Percentiles rank a stretch among this genome's conserved stretches.
phyloP scores from a whole-genome alignment of 495 filamentous ascomycete genomes.

The Penicillium bovifimosum region DNA sequence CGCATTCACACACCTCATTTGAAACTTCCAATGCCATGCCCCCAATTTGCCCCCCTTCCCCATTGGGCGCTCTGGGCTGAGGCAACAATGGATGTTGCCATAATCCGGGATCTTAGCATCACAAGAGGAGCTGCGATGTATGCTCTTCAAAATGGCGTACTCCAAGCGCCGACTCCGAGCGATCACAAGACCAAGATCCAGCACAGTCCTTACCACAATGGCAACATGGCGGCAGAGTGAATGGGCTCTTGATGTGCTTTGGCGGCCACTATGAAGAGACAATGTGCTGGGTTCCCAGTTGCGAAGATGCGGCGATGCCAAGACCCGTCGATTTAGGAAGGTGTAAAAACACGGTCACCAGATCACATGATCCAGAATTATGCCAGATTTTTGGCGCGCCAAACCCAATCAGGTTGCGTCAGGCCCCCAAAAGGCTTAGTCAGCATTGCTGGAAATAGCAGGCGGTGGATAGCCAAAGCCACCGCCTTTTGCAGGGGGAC shows the following conservation, averaged over 20 bases:
- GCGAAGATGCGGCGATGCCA: slow-evolving; percentile 2
- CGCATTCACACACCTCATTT: slow-evolving; percentile 12
- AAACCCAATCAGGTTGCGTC: too few relatives aligned
- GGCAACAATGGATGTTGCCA: slow-evolving; percentile 33
- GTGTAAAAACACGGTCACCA: slow-evolving; percentile 15
- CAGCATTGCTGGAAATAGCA: too few relatives aligned
- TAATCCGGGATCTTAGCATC: slow-evolving; percentile 35
- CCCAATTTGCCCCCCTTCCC: slow-evolving; percentile 19
- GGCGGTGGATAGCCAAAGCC: too few relatives aligned
- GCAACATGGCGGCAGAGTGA: slow-evolving; percentile 21
- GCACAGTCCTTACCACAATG: slow-evolving; percentile 29
- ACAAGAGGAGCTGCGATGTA: slow-evolving; percentile 35
- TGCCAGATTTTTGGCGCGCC: too few relatives aligned
- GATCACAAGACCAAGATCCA: background rate
- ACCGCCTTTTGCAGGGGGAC: too few relatives aligned
- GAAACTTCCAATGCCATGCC: slow-evolving; percentile 14
- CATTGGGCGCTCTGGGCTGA: slow-evolving; percentile 24
- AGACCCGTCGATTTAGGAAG: slow-evolving; percentile 13
- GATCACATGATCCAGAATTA: too few relatives aligned
- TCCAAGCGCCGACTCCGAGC: slow-evolving; percentile 25
- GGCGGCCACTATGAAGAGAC: background rate
- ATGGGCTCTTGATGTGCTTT: background rate
- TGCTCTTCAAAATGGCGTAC: slow-evolving; percentile 33
- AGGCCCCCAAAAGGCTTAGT: too few relatives aligned
- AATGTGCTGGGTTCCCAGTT: background rate